Base-by-base conservation (phyloP, 495 filamentous ascomycete genomes). In the Neurospora cerealis region DNA sequence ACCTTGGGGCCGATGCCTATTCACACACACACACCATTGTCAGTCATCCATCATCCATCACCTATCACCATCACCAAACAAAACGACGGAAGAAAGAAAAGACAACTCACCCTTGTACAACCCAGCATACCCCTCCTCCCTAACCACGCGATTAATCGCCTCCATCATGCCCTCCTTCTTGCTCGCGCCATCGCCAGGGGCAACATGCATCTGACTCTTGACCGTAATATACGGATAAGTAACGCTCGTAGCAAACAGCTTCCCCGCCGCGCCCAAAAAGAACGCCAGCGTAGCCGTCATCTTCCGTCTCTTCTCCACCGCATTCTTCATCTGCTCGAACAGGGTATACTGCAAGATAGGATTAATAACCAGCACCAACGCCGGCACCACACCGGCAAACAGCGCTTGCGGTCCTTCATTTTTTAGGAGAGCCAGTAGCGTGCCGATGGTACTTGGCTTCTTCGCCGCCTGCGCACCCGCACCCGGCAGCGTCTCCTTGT, bases 161-260 rank as follows among this genome's bases (percentile, higher is more conserved):
- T 87, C 86, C 36, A 89, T 85, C 86, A 98, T 89, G 74, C 89
- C 90, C 82, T 93, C 89, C 76, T 85, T 86, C 71, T 83, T 84
- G 41, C 84, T 80, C n/a, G 37, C 1, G 0, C 37, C 37, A 0
- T 7, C 9, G 8, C 85, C 86, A 78, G n/a, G n/a, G n/a, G 93
- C 94, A 54, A 99, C 93, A 83, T 99, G 96, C 93, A 96, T 96
- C 75, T 90, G 88, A 80, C 93, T 95, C 88, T 99, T 99, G 71
- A 99, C 90, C 1, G 96, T 98, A 80, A 98, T 98, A 75, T 99
- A 99, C 28, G 96, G 96, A 80, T 99, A 99, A 15, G 96, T 99
- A 75, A 98, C 91, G 34, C 86, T 90, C 11, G 96, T 99, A 28
- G 96, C 96, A 72, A 97, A 86, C 71, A 99, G 86, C 86, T 99